Evolutionary conservation across 1,284 basidiomycete genomes (phyloP).

Genomic region (Ustilago tritici): DNA sequence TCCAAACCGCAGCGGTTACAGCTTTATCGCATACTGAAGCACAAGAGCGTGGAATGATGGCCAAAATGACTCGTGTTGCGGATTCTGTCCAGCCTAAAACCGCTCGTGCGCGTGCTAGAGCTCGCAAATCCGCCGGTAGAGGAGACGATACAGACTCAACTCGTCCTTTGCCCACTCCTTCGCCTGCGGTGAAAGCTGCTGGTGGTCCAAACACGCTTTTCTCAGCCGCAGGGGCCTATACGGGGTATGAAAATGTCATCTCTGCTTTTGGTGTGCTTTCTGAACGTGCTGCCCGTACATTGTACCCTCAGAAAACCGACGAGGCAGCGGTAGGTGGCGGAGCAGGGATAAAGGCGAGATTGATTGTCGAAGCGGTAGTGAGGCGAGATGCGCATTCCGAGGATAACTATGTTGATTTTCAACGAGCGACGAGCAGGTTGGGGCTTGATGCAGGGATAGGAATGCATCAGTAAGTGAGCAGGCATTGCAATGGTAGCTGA

Average conservation of each 20-base stretch:
- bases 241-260: slow-evolving; percentile 46
- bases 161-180: slow-evolving; percentile 20
- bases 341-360: slow-evolving; percentile 12
- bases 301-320: slow-evolving; percentile 1
- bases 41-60: slow-evolving; percentile 36
- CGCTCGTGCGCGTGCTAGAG: slow-evolving; percentile 35
- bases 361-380: slow-evolving; percentile 48
- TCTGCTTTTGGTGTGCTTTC: slow-evolving; percentile 39
- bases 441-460: neutral
- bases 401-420: slow-evolving; percentile 23
- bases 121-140: slow-evolving; percentile 7
- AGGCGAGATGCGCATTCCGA: slow-evolving; percentile 15
- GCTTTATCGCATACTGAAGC: slow-evolving; percentile 23
- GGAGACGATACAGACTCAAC: neutral
- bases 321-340: neutral
- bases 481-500: neutral
- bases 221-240: slow-evolving; percentile 7
- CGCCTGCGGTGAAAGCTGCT: slow-evolving; percentile 9
- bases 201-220: neutral
- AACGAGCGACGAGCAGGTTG: slow-evolving; percentile 15
- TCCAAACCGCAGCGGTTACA: slow-evolving; percentile 15
- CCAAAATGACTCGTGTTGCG: slow-evolving; percentile 49
- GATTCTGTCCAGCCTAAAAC: slow-evolving; percentile 46
- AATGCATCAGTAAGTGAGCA: neutral
- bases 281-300: slow-evolving; percentile 27